Conservation (phyloP, 2,329 filamentous ascomycete genomes). For the Dothistroma septosporum region DNA sequence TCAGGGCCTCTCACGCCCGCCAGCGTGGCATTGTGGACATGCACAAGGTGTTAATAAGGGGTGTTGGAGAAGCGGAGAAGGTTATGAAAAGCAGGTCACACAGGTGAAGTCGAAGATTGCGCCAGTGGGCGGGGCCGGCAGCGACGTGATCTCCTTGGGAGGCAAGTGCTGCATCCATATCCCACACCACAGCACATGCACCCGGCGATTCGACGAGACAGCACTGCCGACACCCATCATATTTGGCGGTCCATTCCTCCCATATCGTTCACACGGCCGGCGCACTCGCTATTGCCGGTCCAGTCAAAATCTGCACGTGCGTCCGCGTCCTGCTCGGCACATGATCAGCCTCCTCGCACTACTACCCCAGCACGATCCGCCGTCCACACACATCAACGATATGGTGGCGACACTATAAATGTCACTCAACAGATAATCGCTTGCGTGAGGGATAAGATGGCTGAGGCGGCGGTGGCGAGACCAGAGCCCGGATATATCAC, state of each 20-base stretch:
- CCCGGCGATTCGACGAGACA: not conserved
- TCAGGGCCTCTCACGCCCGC: not conserved
- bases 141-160: not conserved
- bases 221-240: not conserved
- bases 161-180: not conserved
- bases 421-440: not conserved
- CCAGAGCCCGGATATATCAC: slow-evolving; percentile 17
- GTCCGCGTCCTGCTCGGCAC: not conserved
- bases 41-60: not conserved
- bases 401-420: not conserved
- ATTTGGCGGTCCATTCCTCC: not conserved
- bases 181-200: not conserved
- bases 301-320: not conserved
- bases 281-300: not conserved
- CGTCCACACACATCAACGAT: not conserved
- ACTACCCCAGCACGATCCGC: not conserved
- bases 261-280: not conserved
- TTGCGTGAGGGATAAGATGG: not conserved
- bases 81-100: not conserved
- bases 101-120: not conserved
- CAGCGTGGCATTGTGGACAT: not conserved
- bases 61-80: not conserved
- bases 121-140: not conserved
- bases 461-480: slow-evolving; percentile 14
- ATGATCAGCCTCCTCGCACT: not conserved